Conservation (phyloP, 768 basidiomycete species). For the Naematelia encephala region DNA sequence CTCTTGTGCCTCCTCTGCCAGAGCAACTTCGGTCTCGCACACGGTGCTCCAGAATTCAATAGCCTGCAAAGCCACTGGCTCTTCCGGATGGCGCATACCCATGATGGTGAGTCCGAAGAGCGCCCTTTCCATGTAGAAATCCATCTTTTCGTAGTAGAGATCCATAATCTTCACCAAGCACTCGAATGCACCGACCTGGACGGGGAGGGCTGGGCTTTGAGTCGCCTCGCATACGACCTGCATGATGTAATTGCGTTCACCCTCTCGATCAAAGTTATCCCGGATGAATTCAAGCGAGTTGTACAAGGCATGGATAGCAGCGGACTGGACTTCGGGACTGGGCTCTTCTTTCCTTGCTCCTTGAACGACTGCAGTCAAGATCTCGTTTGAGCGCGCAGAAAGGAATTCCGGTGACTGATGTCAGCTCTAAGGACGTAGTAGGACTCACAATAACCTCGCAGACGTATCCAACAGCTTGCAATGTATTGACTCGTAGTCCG, state of each 20-base stretch:
- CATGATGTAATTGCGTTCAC: slow-evolving; percentile 99
- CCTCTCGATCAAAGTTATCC: slow-evolving; percentile 98
- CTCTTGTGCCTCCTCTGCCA: slow-evolving; percentile 86
- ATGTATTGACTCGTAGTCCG: slow-evolving; percentile 68
- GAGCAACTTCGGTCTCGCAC: slow-evolving; percentile 92
- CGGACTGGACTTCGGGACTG: slow-evolving; percentile 81
- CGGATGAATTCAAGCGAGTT: slow-evolving; percentile 97
- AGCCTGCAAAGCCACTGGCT: slow-evolving; percentile 88
- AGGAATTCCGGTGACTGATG: slow-evolving; percentile 67
- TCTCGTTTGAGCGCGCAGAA: slow-evolving; percentile 86
- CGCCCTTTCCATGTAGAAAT: slow-evolving; percentile 98
- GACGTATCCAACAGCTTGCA: slow-evolving; percentile 94
- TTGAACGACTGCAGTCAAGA: slow-evolving; percentile 95
- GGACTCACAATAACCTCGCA: slow-evolving; percentile 89
- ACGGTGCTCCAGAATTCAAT: slow-evolving; percentile 99
- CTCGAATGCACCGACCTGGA: slow-evolving; percentile 95
- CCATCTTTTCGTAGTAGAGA: slow-evolving; percentile 98
- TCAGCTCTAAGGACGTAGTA: slow-evolving; percentile 8
- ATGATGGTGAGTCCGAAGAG: slow-evolving; percentile 94
- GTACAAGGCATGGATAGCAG: slow-evolving; percentile 85
- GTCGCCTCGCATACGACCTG: slow-evolving; percentile 99
- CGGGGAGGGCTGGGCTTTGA: slow-evolving; percentile 70
- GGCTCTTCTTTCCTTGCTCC: slow-evolving; percentile 95
- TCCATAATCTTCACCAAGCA: slow-evolving; percentile 95
- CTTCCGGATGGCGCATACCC: slow-evolving; percentile 92